Conservation (phyloP, 495 filamentous ascomycete species). For the Neurospora sp. region DNA sequence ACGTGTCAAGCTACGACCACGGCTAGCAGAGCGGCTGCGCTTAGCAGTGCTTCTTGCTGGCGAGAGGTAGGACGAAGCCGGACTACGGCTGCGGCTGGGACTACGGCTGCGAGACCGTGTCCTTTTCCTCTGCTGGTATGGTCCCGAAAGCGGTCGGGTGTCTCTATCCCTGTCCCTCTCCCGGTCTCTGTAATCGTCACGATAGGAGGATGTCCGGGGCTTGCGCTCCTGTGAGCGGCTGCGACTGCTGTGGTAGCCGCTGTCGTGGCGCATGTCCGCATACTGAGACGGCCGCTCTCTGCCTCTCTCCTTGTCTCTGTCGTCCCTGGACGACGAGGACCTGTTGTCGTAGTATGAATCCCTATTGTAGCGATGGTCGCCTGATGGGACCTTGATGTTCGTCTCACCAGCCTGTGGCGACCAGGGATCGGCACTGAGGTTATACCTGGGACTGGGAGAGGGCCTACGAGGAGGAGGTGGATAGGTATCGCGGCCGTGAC, state of each 20-base stretch:
- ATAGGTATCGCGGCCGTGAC: neutral
- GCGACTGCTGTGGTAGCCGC: conserved; percentile 23
- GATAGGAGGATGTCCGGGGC: neutral
- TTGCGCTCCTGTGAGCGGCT: conserved; percentile 7
- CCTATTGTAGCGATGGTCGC: conserved; percentile 1
- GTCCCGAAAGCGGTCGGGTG: conserved; percentile 3
- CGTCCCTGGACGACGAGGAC: conserved; percentile 6
- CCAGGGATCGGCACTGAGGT: conserved; percentile 14
- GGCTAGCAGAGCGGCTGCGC: neutral
- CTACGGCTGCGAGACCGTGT: neutral
- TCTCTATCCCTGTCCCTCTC: conserved; percentile 6
- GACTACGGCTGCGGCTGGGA: neutral
- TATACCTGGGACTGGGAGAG: conserved; percentile 2
- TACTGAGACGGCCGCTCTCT: neutral
- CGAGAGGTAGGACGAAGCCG: neutral
- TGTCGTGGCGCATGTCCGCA: conserved; percentile 17
- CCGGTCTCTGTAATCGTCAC: conserved; percentile 7
- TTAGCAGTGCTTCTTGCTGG: neutral
- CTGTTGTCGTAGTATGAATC: conserved; percentile 3
- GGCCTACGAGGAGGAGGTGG: conserved; percentile 3
- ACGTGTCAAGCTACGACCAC: neutral
- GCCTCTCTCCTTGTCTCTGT: conserved; percentile 1
- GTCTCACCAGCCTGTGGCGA: conserved; percentile 17
- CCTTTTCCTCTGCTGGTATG: conserved; percentile 3
- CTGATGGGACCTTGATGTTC: neutral